Evolutionary conservation across 2,329 filamentous ascomycete species (phyloP), one percentile per base, ranked within the genome.

Genomic region (Neonectria punicea): DNA sequence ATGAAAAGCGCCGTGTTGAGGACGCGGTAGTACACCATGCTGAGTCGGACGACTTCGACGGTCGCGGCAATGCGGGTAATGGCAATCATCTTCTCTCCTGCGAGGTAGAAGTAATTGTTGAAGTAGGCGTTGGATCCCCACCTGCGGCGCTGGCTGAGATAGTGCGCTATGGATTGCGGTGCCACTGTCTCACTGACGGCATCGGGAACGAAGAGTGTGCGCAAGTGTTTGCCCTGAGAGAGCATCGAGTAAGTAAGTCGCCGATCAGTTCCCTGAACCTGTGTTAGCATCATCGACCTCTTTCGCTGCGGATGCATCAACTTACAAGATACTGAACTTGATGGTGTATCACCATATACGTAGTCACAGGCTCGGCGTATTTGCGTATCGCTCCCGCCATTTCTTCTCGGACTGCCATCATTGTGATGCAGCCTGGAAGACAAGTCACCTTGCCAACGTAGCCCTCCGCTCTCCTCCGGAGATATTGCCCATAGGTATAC

Each of bases 31-130:
- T 79, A 79, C 0, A 79, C 76, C 18, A 79, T 66, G 43, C 71
- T 76, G 4, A 77, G 65, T 2, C 77, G 71, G 5, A 75, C 62
- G 14, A 79, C 70, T n/a, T 79, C 77, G 1, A 79, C 67, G 0
- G 70, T 67, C 0, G 77, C 74, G 1, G 71, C 74, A 8, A 79
- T 67, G 0, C 77, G 74, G 3, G 77, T 79, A 18, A 78, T 62
- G 18, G 69, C 84, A 60, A 80, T 86, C 75, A 79, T 78, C 30
- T 76, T 75, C 44, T 76, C 71, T 14, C 77, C 77, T 5, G 66
- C 69, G 1, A 74, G 65, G 36, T 78, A 78, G 41, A 77, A 78
- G 50, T 76, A 79, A 46, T 78, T 79, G 72, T 78, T 78, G 63
- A 78, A 79, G 59, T 79, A 78, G 5, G 77, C 77, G 14, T 78